These are phyloP conservation scores for Aspergillus biplanus DNA, from an alignment of 495 filamentous ascomycete genomes.

Conservation along the genomic window DNA sequence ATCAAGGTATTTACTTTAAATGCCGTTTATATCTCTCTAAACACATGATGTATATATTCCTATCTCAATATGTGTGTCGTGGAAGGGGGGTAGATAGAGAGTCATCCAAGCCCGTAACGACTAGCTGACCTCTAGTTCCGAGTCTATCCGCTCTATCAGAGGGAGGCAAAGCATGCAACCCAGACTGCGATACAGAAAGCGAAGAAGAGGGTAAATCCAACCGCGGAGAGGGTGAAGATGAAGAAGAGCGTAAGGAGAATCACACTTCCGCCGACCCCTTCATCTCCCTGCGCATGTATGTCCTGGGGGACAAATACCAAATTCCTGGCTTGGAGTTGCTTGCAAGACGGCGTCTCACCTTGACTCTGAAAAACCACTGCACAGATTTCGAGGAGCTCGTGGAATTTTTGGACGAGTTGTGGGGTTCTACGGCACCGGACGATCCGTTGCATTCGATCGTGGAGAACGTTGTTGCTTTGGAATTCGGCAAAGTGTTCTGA, in stretches of 20 bases:
- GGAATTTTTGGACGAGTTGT: neutral
- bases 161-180: too few relatives aligned
- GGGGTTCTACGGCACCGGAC: neutral
- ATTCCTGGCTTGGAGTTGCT: neutral
- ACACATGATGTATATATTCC: too few relatives aligned
- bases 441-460: neutral
- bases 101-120: too few relatives aligned
- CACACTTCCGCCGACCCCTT: neutral
- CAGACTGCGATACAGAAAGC: too few relatives aligned
- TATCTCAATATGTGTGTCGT: too few relatives aligned
- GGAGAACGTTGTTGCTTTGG: neutral
- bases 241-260: neutral
- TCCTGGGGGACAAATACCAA: neutral
- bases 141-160: too few relatives aligned
- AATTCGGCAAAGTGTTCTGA: neutral
- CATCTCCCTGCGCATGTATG: neutral
- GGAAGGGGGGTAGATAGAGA: too few relatives aligned
- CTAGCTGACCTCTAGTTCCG: too few relatives aligned
- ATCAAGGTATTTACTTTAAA: neutral
- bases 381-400: neutral
- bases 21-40: neutral
- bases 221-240: neutral
- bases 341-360: neutral
- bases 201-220: neutral
- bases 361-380: neutral